A percentile compares a stretch with the other conserved stretches of the same genome.
Conservation (phyloP, 495 filamentous ascomycete genomes). For the Geoglossum glabrum region DNA sequence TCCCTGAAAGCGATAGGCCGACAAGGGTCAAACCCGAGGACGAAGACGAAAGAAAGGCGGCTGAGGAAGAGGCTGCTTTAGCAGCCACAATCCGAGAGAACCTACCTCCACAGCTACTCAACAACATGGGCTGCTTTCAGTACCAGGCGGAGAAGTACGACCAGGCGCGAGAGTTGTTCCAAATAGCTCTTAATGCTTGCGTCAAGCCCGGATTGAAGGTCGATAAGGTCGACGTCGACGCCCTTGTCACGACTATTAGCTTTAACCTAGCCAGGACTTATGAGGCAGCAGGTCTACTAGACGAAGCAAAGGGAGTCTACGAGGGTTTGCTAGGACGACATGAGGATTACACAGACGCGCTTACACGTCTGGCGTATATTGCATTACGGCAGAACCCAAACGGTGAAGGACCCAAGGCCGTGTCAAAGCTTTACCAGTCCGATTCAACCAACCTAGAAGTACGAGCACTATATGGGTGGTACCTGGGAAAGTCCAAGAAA, state of each 20-base stretch:
- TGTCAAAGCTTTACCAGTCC: slow-evolving; percentile 60
- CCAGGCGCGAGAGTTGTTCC: slow-evolving; percentile 67
- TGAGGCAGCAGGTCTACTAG: slow-evolving; percentile 59
- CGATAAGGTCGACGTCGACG: slow-evolving; percentile 53
- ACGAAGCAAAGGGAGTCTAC: slow-evolving; percentile 74
- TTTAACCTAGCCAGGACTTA: slow-evolving; percentile 96
- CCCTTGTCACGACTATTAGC: slow-evolving; percentile 77
- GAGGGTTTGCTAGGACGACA: slow-evolving; percentile 66
- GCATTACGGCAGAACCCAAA: slow-evolving; percentile 61
- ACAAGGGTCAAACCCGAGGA: slow-evolving; percentile 22
- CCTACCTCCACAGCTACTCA: slow-evolving; percentile 75
- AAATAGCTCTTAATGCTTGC: slow-evolving; percentile 72
- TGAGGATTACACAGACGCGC: slow-evolving; percentile 77
- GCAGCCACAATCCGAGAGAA: slow-evolving; percentile 43
- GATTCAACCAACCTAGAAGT: slow-evolving; percentile 75
- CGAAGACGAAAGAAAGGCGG: slow-evolving; percentile 30
- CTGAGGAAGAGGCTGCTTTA: slow-evolving; percentile 12
- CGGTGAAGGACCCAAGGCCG: slow-evolving; percentile 67
- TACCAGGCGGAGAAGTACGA: slow-evolving; percentile 70
- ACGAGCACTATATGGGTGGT: slow-evolving; percentile 84
- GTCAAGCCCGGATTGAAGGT: slow-evolving; percentile 48
- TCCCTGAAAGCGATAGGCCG: slow-evolving; percentile 45
- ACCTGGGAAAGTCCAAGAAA: slow-evolving; percentile 67
- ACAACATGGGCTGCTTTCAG: slow-evolving; percentile 92
- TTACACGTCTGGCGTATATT: slow-evolving; percentile 73